phyloP scores from a whole-genome alignment of 371 early-diverging fungal species.

The Batkoa obscura region DNA sequence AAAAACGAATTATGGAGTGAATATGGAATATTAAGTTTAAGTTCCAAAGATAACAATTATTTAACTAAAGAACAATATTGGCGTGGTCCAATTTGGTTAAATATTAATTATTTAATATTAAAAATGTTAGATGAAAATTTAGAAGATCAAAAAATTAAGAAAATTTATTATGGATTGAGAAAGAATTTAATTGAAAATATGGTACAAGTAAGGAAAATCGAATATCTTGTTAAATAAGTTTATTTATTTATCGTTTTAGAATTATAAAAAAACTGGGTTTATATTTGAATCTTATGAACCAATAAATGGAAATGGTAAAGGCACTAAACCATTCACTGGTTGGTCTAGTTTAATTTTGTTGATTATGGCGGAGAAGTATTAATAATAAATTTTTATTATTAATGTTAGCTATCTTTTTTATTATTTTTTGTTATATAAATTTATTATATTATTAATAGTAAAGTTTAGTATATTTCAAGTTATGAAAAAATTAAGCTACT shows the following conservation, averaged over 20 bases:
- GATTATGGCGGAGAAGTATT: constrained; percentile 37
- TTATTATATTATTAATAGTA: no score
- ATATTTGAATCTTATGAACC: constrained; percentile 89
- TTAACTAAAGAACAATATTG: constrained; percentile 81
- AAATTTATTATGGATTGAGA: constrained; percentile 54
- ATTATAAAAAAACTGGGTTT: constrained; percentile 64
- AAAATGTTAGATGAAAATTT: constrained; percentile 9
- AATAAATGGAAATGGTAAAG: constrained; percentile 50
- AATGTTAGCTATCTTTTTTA: no score
- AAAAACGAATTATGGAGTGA: constrained; percentile 63
- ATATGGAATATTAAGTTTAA: constrained; percentile 60
- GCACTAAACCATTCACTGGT: constrained; percentile 89
- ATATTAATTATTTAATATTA: constrained; percentile 66
- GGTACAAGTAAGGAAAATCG: not conserved
- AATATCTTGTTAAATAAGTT: not conserved
- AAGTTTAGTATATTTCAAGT: no score
- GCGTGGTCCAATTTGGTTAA: constrained; percentile 91
- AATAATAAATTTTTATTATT: not conserved
- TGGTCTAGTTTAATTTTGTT: constrained; percentile 75
- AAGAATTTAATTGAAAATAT: constrained; percentile 57
- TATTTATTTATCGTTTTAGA: constrained; percentile 12
- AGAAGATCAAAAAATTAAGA: constrained; percentile 38
- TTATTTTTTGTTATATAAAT: no score
- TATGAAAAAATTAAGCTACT: no score
- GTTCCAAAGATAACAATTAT: constrained; percentile 47